Evolutionary conservation across 495 filamentous ascomycete species (phyloP).

Genomic region (Penicillium alfredii): DNA sequence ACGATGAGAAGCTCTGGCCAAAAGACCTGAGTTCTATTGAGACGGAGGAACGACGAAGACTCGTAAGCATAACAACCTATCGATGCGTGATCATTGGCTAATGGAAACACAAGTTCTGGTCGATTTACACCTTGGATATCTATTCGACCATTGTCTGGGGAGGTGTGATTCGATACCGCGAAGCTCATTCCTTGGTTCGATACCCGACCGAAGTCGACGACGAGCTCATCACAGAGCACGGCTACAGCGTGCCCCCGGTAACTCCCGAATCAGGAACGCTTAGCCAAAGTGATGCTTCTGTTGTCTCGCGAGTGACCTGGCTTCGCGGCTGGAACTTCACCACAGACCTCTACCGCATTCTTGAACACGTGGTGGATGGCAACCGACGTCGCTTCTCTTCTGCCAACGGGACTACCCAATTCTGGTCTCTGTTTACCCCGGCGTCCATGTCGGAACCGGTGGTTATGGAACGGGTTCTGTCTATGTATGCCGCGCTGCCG

Average conservation of each 20-base stretch:
- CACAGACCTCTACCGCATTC: slow-evolving; percentile 45
- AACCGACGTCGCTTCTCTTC: slow-evolving; percentile 23
- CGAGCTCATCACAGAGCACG: slow-evolving; percentile 27
- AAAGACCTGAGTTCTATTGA: slow-evolving; percentile 37
- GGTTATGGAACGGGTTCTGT: slow-evolving; percentile 35
- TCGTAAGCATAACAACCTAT: slow-evolving; percentile 26
- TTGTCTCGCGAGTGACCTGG: slow-evolving; percentile 30
- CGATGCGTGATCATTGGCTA: neutral
- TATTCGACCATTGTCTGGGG: slow-evolving; percentile 45
- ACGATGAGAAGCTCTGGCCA: slow-evolving; percentile 48
- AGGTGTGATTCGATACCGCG: slow-evolving; percentile 38
- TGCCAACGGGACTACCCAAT: slow-evolving; percentile 23
- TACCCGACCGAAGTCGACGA: slow-evolving; percentile 45
- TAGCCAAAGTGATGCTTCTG: slow-evolving; percentile 5
- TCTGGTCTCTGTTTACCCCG: slow-evolving; percentile 23
- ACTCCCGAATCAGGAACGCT: slow-evolving; percentile 9
- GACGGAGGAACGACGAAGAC: slow-evolving; percentile 40
- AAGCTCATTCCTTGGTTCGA: slow-evolving; percentile 35
- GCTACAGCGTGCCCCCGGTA: slow-evolving; percentile 18
- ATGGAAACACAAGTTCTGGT: slow-evolving; percentile 39
- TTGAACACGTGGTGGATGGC: slow-evolving; percentile 41
- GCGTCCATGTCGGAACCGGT: slow-evolving; percentile 22
- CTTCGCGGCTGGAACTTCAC: slow-evolving; percentile 48
- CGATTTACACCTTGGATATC: slow-evolving; percentile 48
- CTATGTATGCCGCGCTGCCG: slow-evolving; percentile 36